Conservation (phyloP, 139 green algal species). For the Nannochloris sp. region DNA sequence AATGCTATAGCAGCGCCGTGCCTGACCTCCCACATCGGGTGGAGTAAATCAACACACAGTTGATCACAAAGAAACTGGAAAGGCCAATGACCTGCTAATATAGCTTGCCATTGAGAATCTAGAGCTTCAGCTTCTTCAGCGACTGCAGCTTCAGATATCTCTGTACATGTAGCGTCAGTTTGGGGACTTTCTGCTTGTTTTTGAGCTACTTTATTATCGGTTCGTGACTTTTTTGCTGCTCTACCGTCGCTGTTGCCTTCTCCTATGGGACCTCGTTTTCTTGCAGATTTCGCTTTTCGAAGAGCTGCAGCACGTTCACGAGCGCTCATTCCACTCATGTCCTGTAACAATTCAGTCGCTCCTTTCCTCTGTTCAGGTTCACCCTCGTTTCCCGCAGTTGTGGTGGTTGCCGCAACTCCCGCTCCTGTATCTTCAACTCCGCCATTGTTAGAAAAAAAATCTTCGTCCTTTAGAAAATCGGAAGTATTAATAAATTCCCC, state of each 20-base stretch:
- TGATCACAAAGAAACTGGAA: constrained; percentile 72
- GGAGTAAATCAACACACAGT: constrained; percentile 62
- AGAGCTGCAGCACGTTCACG: constrained; percentile 65
- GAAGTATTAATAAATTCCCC: constrained; percentile 63
- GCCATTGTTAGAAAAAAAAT: constrained; percentile 45
- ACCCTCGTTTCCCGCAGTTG: background rate
- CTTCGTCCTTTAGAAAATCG: constrained; percentile 70
- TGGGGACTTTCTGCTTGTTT: no score
- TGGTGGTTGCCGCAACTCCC: background rate
- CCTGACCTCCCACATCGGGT: constrained; percentile 38
- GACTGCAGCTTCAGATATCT: no score
- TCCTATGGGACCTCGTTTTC: constrained; percentile 58
- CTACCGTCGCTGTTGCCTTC: constrained; percentile 19
- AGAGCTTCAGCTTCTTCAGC: background rate
- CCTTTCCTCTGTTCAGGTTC: constrained; percentile 21
- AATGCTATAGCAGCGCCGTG: constrained; percentile 82
- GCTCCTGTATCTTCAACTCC: background rate
- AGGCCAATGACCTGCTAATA: constrained; percentile 64
- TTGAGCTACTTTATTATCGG: background rate
- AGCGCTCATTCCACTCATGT: constrained; percentile 42
- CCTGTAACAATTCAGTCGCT: constrained; percentile 41
- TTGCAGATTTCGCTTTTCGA: constrained; percentile 16
- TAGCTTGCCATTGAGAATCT: constrained; percentile 38
- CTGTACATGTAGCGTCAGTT: no score
- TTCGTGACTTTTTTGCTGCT: background rate